Conservation (phyloP, 352 stramenopile genomes). For the Saprolegnia diclina region DNA sequence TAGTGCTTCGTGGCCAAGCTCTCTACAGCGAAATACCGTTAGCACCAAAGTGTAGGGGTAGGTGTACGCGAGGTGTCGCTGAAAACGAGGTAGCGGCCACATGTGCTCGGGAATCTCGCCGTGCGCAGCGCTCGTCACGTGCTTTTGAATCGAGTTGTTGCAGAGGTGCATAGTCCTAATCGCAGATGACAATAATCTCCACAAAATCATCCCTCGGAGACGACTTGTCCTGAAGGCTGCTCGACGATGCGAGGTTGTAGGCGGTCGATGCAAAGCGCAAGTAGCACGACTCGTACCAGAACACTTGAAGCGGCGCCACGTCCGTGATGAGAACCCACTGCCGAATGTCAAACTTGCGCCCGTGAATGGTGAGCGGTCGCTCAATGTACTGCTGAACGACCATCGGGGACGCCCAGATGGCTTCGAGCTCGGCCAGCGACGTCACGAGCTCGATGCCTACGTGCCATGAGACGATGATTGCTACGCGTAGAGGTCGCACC, state of each 20-base stretch:
- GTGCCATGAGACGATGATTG: background rate
- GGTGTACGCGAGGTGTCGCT: constrained; percentile 35
- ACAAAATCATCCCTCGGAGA: background rate
- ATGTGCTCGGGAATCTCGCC: constrained; percentile 34
- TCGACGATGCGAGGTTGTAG: constrained; percentile 38
- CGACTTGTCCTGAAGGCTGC: constrained; percentile 37
- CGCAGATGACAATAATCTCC: background rate
- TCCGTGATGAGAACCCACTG: constrained; percentile 80
- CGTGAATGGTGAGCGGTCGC: constrained; percentile 52
- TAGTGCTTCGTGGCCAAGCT: constrained; percentile 37
- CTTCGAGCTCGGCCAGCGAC: constrained; percentile 30
- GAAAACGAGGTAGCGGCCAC: constrained; percentile 52
- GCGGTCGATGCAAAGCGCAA: constrained; percentile 59
- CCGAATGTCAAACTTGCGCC: constrained; percentile 79
- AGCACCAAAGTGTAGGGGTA: too few relatives aligned
- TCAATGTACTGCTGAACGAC: constrained; percentile 87
- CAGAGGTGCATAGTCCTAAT: constrained; percentile 59
- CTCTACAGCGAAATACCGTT: constrained; percentile 26
- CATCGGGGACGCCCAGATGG: constrained; percentile 30
- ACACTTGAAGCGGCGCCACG: constrained; percentile 46
- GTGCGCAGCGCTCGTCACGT: constrained; percentile 28
- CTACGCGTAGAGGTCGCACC: constrained; percentile 26
- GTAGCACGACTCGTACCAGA: constrained; percentile 69
- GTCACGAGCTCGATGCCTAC: constrained; percentile 43
- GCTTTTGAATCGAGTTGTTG: constrained; percentile 82